Evolutionary conservation across 2,329 filamentous ascomycete genomes (phyloP).

Genomic region (Metarhizium sp.): DNA sequence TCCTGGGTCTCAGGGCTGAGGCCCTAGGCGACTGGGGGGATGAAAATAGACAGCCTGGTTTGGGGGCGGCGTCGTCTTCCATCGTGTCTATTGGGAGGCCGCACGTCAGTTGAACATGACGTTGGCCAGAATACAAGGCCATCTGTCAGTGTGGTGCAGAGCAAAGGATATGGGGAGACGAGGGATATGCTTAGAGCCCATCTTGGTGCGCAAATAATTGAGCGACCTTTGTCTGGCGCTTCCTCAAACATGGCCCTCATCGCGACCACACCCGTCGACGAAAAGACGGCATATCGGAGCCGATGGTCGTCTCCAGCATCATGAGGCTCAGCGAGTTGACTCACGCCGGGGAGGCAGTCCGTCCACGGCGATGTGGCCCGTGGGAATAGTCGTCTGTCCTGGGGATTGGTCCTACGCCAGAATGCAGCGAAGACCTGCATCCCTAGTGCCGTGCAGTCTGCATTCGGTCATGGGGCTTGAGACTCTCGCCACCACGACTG

Average conservation of each 20-base stretch:
- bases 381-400: neutral
- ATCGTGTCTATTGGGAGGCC: neutral
- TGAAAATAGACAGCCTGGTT: constrained; percentile 4
- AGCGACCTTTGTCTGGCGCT: neutral
- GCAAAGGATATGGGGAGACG: neutral
- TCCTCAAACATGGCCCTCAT: neutral
- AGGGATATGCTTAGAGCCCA: no score
- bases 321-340: neutral
- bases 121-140: constrained; percentile 2
- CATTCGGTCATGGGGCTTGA: neutral
- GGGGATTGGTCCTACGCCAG: neutral
- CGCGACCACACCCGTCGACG: neutral
- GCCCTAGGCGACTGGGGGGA: neutral
- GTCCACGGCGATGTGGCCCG: neutral
- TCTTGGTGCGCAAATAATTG: neutral
- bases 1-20: neutral
- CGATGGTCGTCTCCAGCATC: neutral
- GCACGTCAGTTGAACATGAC: neutral
- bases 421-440: neutral
- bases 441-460: neutral
- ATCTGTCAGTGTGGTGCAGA: neutral
- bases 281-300: neutral
- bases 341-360: neutral
- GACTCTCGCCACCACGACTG: neutral
- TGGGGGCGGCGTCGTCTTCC: neutral